Evolutionary conservation across 2,329 filamentous ascomycete species (phyloP), one percentile per base, ranked within the genome.

Genomic region (Eurotiales sp.): DNA sequence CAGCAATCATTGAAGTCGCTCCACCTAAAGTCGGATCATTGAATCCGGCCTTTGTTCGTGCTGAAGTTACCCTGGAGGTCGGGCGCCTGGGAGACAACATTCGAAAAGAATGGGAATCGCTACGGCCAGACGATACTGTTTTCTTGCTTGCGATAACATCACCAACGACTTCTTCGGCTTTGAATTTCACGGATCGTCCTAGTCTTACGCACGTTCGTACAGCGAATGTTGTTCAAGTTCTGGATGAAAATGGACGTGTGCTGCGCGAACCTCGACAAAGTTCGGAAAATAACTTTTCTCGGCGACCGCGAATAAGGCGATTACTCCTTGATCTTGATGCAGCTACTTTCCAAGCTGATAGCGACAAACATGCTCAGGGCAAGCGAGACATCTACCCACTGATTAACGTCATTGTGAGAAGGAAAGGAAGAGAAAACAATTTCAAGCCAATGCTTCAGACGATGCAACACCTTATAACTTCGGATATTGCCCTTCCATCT

Each of bases 401-500:
- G 29, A 84, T 99, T 63, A 99, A 99, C 63, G 72, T 97, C 36
- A 75, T 99, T 50, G 79, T 96, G 46, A 85, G 93, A 52, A 82
- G 93, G 59, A 86, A 83, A 65, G 86, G 88, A 23, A 80, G 91
- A 54, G 93, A 99, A 70, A 99, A 99, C 72, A 99, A 99, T 69
- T 99, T 99, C 77, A 95, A 89, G 64, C 85, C 91, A 8, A 85
- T 99, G 8, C 77, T 99, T 30, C 88, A 96, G 61, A 96, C 91
- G 1, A 95, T 99, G 64, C 88, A 87, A 63, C 88, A 83, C 57
- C 79, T 99, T 25, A 87, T 90, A 2, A 77, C 95, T 29, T 90
- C 90, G 0, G 88, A 95, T 60, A 85, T 92, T 17, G 87, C 88
- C 6, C 78, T 97, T 49, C 90, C 93, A 12, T 82, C 85, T 2